Evolutionary conservation across 2,329 filamentous ascomycete genomes (phyloP).

Genomic region (Tolypocladium inflatum): DNA sequence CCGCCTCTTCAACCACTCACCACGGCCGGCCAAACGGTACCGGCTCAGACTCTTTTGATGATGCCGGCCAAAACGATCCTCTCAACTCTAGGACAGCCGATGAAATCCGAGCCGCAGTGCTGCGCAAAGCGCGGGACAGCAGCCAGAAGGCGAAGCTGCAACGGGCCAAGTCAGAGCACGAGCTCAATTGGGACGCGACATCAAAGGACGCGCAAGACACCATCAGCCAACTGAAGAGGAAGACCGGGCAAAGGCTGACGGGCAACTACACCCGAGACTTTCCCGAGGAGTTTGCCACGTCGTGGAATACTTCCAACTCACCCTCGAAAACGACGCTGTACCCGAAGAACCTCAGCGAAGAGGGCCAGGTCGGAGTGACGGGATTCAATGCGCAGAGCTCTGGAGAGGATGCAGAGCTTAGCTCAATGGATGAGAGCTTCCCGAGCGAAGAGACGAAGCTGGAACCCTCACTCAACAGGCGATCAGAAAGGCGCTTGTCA

Average conservation of each 20-base stretch:
- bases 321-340: slow-evolving; percentile 13
- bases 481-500: background rate
- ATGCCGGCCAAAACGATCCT: slow-evolving; percentile 4
- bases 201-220: slow-evolving; percentile 2
- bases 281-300: slow-evolving; percentile 37
- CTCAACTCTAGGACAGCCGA: slow-evolving; percentile 18
- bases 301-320: slow-evolving; percentile 27
- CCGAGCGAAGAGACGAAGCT: slow-evolving; percentile 15
- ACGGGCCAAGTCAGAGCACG: slow-evolving; percentile 7
- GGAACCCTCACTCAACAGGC: slow-evolving; percentile 21
- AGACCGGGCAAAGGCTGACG: slow-evolving; percentile 19
- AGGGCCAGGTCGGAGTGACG: background rate
- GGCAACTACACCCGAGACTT: slow-evolving; percentile 43
- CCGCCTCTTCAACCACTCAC: slow-evolving; percentile 6
- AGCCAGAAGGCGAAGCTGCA: slow-evolving; percentile 9
- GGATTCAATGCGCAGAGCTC: background rate
- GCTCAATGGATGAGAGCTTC: slow-evolving; percentile 33
- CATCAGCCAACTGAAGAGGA: background rate
- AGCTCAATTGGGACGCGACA: slow-evolving; percentile 5
- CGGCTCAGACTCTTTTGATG: background rate
- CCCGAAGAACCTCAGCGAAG: slow-evolving; percentile 8
- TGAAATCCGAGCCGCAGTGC: slow-evolving; percentile 19
- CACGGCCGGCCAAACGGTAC: background rate
- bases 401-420: slow-evolving; percentile 18
- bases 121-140: slow-evolving; percentile 15